Evolutionary conservation across 2,329 filamentous ascomycete species (phyloP).

Genomic region (Colletotrichum plurivorum): DNA sequence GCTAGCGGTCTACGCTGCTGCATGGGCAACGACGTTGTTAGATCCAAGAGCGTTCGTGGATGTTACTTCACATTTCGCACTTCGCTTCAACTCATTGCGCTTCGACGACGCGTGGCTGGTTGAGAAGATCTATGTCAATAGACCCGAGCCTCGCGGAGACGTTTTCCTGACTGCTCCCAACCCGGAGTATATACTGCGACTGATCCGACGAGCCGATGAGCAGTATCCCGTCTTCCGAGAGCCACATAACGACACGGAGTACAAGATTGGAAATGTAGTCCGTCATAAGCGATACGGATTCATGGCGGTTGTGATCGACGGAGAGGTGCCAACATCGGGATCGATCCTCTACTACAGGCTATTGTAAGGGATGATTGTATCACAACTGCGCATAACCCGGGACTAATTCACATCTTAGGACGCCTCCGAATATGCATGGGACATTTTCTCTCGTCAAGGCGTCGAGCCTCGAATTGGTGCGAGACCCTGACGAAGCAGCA

Average conservation of each 20-base stretch:
- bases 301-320: conserved; percentile 87
- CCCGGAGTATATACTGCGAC: conserved; percentile 45
- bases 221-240: conserved; percentile 55
- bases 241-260: conserved; percentile 53
- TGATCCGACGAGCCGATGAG: conserved; percentile 62
- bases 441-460: conserved; percentile 39
- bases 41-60: conserved; percentile 38
- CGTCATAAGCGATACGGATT: conserved; percentile 85
- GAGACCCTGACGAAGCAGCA: conserved; percentile 24
- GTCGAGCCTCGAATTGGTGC: conserved; percentile 37
- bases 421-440: conserved; percentile 36
- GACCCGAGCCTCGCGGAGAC: conserved; percentile 26
- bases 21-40: conserved; percentile 79
- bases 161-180: conserved; percentile 28
- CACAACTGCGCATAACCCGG: neutral
- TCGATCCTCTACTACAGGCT: conserved; percentile 26
- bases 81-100: conserved; percentile 62
- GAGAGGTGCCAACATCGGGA: conserved; percentile 53
- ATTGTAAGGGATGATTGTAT: neutral
- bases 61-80: conserved; percentile 39
- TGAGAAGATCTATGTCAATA: conserved; percentile 58
- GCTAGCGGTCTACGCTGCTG: conserved; percentile 77
- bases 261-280: conserved; percentile 86
- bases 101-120: conserved; percentile 80
- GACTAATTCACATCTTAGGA: conserved; percentile 11